Evolutionary conservation across 768 basidiomycete species (phyloP).

Genomic region (Lentinula lateritia): DNA sequence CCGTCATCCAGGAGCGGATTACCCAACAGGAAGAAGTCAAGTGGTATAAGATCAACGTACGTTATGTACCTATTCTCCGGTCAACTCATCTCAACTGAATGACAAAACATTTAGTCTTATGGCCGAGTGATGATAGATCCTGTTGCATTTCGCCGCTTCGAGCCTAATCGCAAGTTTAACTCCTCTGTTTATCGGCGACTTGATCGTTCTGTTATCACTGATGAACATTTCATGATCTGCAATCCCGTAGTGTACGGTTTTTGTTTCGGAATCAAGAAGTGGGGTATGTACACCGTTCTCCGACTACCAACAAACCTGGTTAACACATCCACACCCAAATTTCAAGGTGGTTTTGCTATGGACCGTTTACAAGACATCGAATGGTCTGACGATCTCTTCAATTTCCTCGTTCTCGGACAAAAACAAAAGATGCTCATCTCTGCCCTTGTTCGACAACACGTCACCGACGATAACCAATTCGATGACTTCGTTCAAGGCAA

Average conservation of each 20-base stretch:
- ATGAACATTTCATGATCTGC: conserved; percentile 21
- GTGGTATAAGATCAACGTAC: conserved; percentile 6
- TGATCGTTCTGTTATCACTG: conserved; percentile 12
- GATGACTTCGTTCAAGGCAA: conserved; percentile 33
- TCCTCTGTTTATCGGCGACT: conserved; percentile 11
- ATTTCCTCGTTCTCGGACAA: conserved; percentile 23
- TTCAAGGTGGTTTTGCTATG: too few species aligned
- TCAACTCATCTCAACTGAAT: background rate
- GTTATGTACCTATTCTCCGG: background rate
- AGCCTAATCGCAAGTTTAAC: conserved; percentile 16
- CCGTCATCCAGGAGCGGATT: background rate
- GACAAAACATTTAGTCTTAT: conserved; percentile 9
- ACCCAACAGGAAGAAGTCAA: background rate
- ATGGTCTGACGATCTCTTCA: conserved; percentile 30
- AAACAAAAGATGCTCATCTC: conserved; percentile 27
- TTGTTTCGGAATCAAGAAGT: conserved; percentile 16
- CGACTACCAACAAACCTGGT: background rate
- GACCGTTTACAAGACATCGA: too few species aligned
- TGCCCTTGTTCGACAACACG: conserved; percentile 22
- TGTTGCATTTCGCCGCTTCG: conserved; percentile 15
- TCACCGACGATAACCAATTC: conserved; percentile 11
- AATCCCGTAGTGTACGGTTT: conserved; percentile 14
- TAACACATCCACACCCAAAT: too few species aligned
- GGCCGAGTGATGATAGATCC: conserved; percentile 24
- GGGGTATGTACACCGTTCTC: conserved; percentile 16